Base-by-base conservation (phyloP, 345 rosid species). In the Syzygium oleosum region DNA sequence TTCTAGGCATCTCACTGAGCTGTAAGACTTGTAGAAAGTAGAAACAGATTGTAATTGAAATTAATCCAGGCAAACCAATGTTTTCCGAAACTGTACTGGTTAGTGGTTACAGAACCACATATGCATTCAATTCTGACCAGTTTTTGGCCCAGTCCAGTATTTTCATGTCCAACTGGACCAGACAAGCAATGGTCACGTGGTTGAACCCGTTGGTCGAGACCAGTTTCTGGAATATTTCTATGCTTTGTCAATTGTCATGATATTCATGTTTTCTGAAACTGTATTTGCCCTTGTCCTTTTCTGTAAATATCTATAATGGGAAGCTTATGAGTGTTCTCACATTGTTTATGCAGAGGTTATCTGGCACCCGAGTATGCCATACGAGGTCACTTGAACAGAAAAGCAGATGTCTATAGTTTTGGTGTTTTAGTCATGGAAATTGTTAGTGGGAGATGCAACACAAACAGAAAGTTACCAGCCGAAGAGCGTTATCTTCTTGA, bases 301-400 rank as follows among this genome's bases (percentile, higher is more conserved):
- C 34, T 16, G 7, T 55, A 53, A 14, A 46, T 73, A 34, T 53
- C 25, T 15, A 41, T 34, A 65, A 59, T 83, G 73, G 68, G 38
- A 54, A 31, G 54, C 15, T 78, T 84, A 19, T 46, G 21, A 38
- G 49, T 38, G 49, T 73, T 38, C 43, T 63, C 54, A 6, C 31
- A 51, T 90, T 49, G 53, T 80, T 80, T 56, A 51, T 85, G 25
- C 87, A 95, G 96, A 89, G 98, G 98, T 79, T 95, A 95, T 89
- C 88, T 95, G 23, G 98, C 98, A 53, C 98, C 98, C 10, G 98
- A 95, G 87, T 95, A 95, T 87, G 98, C 96, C 12, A 84, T 94
- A 86, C 91, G 94, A 61, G 98, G 95, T 79, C 96, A 95, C 86
- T 55, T 95, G 89, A 95, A 95, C 23, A 92, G 93, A 89, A 94